Evolutionary conservation across 2,329 filamentous ascomycete species (phyloP).

Genomic region (Colletotrichum tanaceti): DNA sequence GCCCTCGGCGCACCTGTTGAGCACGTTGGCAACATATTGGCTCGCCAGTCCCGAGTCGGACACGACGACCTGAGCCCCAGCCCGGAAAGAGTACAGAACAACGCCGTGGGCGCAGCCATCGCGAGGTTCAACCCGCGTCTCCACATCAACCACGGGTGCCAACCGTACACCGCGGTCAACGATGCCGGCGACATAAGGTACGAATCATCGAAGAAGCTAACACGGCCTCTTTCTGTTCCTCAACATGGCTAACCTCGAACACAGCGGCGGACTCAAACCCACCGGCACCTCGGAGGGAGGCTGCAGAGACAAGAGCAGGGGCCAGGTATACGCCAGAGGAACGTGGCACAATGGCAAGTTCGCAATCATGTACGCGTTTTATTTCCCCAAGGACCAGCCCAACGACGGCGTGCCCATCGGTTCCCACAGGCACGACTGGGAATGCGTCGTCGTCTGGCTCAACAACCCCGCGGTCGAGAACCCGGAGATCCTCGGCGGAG

Average conservation of each 20-base stretch:
- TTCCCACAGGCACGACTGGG: constrained; percentile 56
- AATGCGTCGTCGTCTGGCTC: constrained; percentile 51
- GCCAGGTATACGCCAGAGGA: constrained; percentile 54
- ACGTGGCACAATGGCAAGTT: constrained; percentile 46
- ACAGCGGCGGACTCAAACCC: constrained; percentile 51
- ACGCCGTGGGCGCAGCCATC: constrained; percentile 18
- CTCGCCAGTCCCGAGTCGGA: background rate
- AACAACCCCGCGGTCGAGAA: constrained; percentile 44
- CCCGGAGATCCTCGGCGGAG: constrained; percentile 50
- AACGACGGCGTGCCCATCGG: constrained; percentile 45
- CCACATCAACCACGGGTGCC: constrained; percentile 31
- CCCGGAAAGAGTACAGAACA: constrained; percentile 6
- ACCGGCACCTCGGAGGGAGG: constrained; percentile 47
- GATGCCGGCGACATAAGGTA: constrained; percentile 23
- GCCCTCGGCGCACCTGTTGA: background rate
- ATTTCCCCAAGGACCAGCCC: constrained; percentile 59
- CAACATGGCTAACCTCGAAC: background rate
- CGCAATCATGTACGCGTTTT: constrained; percentile 58
- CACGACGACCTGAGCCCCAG: constrained; percentile 20
- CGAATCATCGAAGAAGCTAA: background rate
- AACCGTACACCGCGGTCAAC: constrained; percentile 26
- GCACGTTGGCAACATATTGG: background rate
- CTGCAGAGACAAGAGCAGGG: constrained; percentile 49
- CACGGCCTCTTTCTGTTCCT: background rate
- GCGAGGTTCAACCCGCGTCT: constrained; percentile 32